These are phyloP conservation scores for Allomyces javanicus DNA, from an alignment of 192 early-diverging fungal species.

Conservation along the genomic window DNA sequence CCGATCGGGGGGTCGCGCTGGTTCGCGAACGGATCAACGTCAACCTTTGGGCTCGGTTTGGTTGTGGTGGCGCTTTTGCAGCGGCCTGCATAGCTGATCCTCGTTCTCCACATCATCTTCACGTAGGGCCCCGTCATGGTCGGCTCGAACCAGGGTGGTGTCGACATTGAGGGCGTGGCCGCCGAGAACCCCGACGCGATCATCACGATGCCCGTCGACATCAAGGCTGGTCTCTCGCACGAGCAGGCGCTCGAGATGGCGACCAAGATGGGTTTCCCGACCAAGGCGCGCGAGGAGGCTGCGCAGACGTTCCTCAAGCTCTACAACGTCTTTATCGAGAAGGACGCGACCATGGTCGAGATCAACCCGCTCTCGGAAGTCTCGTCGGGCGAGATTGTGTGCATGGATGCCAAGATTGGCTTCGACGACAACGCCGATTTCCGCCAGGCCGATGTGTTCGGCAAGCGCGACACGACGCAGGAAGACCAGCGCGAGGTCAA, in stretches of 20 bases:
- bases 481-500: conserved; percentile 95
- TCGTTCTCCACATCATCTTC: no score
- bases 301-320: conserved; percentile 77
- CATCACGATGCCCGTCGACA: conserved; percentile 75
- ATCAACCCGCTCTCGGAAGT: conserved; percentile 95
- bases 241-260: conserved; percentile 61
- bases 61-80: no score
- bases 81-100: no score
- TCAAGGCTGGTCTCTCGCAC: conserved; percentile 56
- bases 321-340: conserved; percentile 92
- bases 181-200: conserved; percentile 90
- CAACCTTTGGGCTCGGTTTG: no score
- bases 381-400: conserved; percentile 57
- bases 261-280: conserved; percentile 72
- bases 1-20: no score
- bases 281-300: conserved; percentile 58
- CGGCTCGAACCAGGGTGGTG: conserved; percentile 90
- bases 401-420: conserved; percentile 99
- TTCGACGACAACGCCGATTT: conserved; percentile 99
- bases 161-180: conserved; percentile 94
- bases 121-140: conserved; percentile 72
- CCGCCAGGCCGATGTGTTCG: conserved; percentile 78
- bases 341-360: conserved; percentile 94
- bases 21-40: no score
- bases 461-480: conserved; percentile 76